Percentiles rank a stretch among this genome's conserved stretches.
phyloP scores from a whole-genome alignment of 768 basidiomycete species.

The Tylopilus vinaceipallidus region DNA sequence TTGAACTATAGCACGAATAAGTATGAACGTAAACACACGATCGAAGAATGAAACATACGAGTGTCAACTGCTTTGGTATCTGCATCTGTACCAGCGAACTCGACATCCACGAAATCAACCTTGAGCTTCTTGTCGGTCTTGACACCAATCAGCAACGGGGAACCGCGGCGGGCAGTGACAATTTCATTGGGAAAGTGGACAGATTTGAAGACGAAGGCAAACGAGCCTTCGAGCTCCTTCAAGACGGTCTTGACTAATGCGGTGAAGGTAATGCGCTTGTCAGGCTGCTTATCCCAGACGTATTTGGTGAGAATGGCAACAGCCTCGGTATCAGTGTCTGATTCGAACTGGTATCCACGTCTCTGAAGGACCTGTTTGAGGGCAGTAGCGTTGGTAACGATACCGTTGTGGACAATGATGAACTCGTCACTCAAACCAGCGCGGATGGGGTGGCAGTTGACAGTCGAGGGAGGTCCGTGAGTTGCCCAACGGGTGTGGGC shows the following conservation, averaged over 20 bases:
- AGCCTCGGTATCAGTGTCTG: slow-evolving; percentile 97
- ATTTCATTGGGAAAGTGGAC: slow-evolving; percentile 93
- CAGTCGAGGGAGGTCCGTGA: slow-evolving; percentile 83
- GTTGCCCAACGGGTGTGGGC: slow-evolving; percentile 99
- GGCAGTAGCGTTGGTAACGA: slow-evolving; percentile 91
- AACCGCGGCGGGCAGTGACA: slow-evolving; percentile 94
- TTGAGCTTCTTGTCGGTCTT: slow-evolving; percentile 99
- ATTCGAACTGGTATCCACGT: slow-evolving; percentile 90
- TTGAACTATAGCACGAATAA: slow-evolving; percentile 32
- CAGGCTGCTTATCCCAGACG: slow-evolving; percentile 89
- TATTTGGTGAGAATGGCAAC: slow-evolving; percentile 97
- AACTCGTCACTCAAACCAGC: slow-evolving; percentile 83
- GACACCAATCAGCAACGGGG: slow-evolving; percentile 94
- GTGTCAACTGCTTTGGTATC: slow-evolving; percentile 43
- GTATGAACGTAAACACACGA: background rate
- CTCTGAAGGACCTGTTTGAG: slow-evolving; percentile 92
- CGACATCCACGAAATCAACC: slow-evolving; percentile 99
- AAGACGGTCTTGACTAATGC: slow-evolving; percentile 92
- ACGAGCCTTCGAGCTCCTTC: slow-evolving; percentile 97
- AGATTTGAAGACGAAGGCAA: slow-evolving; percentile 99
- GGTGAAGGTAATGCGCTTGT: slow-evolving; percentile 85
- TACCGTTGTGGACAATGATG: slow-evolving; percentile 96
- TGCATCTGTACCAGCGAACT: slow-evolving; percentile 76
- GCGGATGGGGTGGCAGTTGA: slow-evolving; percentile 94
- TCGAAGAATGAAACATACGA: slow-evolving; percentile 33